These are phyloP conservation scores for Pythium scleroteichum DNA, from an alignment of 352 stramenopile species.

Conservation along the genomic window DNA sequence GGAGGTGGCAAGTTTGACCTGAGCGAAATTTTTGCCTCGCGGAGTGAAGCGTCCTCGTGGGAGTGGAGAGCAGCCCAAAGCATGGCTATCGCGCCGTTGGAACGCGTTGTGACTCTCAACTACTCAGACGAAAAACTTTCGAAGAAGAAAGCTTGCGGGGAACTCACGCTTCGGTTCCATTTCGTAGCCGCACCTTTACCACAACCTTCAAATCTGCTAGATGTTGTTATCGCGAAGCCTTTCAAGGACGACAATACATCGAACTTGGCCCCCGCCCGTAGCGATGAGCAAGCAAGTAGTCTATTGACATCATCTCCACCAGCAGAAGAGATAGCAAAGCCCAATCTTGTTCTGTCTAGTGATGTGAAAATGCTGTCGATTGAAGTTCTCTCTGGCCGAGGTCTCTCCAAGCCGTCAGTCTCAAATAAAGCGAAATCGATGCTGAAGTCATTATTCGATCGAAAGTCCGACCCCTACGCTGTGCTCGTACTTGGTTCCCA, in stretches of 20 bases:
- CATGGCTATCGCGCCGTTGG: constrained; percentile 1
- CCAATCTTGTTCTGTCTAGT: neutral
- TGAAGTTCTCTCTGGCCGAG: constrained; percentile 35
- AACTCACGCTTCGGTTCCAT: constrained; percentile 40
- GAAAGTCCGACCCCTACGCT: constrained; percentile 49
- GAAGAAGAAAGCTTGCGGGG: constrained; percentile 38
- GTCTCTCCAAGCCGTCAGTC: constrained; percentile 29
- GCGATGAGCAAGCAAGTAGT: no score
- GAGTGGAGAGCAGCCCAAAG: constrained; percentile 1
- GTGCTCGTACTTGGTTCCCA: constrained; percentile 33
- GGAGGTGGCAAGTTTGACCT: constrained; percentile 38
- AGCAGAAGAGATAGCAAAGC: neutral
- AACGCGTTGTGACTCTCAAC: constrained; percentile 23
- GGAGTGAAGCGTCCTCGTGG: neutral
- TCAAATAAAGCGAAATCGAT: constrained; percentile 28
- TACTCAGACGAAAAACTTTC: constrained; percentile 40
- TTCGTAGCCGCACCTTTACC: constrained; percentile 19
- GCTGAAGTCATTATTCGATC: constrained; percentile 46
- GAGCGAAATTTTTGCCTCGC: constrained; percentile 30
- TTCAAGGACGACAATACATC: no score
- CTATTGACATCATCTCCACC: no score
- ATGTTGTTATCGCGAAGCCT: no score
- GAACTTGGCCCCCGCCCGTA: no score
- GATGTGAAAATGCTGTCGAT: constrained; percentile 44
- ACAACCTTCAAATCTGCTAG: no score